phyloP scores from a whole-genome alignment of 2,329 filamentous ascomycete genomes.

The Neonectria coccinea region DNA sequence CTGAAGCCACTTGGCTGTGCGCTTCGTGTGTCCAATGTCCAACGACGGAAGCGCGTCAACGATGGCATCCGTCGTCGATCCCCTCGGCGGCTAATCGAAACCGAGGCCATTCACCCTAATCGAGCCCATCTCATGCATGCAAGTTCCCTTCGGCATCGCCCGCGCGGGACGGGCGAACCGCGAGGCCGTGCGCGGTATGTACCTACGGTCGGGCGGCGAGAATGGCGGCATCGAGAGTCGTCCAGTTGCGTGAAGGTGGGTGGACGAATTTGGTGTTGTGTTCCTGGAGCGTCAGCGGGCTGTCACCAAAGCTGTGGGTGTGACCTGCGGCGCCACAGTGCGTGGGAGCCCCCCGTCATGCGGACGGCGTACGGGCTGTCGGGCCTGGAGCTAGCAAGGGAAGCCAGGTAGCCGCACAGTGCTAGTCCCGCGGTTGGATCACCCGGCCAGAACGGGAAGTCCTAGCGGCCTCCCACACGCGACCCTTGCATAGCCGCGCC shows the following conservation, averaged over 20 bases:
- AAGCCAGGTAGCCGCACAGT: constrained; percentile 17
- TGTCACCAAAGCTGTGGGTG: constrained; percentile 34
- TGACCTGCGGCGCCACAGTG: constrained; percentile 35
- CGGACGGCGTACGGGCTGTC: constrained; percentile 4
- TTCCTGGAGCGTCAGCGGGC: constrained; percentile 38
- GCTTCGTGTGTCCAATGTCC: background rate
- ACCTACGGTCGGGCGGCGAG: background rate
- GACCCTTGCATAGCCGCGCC: constrained; percentile 3
- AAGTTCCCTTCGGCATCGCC: constrained; percentile 19
- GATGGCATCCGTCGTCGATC: background rate
- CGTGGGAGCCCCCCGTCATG: background rate
- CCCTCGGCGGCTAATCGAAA: background rate
- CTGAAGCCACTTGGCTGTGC: background rate
- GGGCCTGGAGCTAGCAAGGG: background rate
- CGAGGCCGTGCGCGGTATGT: constrained; percentile 17
- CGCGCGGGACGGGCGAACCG: constrained; percentile 17
- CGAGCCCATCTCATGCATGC: constrained; percentile 1
- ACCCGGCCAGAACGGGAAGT: constrained; percentile 17
- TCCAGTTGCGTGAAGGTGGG: background rate
- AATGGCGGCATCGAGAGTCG: constrained; percentile 7
- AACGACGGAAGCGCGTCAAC: background rate
- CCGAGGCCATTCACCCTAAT: background rate
- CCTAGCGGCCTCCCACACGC: constrained; percentile 27
- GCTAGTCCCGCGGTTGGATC: constrained; percentile 18
- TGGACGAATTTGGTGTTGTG: constrained; percentile 17